Base-by-base conservation (phyloP, 768 basidiomycete genomes). In the Trametes cubensis region DNA sequence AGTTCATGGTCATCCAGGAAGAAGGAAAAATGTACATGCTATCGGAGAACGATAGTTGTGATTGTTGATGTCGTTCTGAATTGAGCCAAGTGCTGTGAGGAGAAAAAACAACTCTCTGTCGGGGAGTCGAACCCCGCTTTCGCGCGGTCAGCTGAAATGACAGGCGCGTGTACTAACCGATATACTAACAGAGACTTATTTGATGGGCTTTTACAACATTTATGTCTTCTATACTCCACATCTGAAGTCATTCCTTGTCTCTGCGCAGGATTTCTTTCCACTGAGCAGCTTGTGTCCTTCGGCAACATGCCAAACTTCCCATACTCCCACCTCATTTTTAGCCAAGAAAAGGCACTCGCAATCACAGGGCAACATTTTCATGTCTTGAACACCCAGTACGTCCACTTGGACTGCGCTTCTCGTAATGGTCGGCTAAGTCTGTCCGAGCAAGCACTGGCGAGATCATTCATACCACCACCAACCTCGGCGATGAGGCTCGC, bases 291-390 rank as follows among this genome's bases (percentile, higher is more conserved):
- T 25, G 6, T 10, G 18, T 23, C 20, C 13, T 18, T 11, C 38
- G 21, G 17, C 38, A 30, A 41, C 46, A 68, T 68, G 67, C 18
- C 61, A 4, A 4, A 44, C 44, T 65, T 55, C 39, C 64, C 67
- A 6, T 49, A 65, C 21, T 55, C 64, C 26, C 55, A 41, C 23
- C 64, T 68, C 14, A 8, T 65, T 7, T 15, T 61, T 1, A 58
- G 58, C 7, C 42, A 53, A 1, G 28, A 53, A 4, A 40, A 51
- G 17, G 51, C 56, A 2, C 41, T 68, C 6, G 45, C 63, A 5
- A 52, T 60, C 0, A 79, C 84, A 18, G 90, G 89, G 0, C 82
- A 84, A 1, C 83, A 87, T 62, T 81, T 91, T 3, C 86, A 88
- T 60, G 74, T 86, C 21, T 52, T 91, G 15, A 78, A 86, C 56